A percentile compares a stretch with the other conserved stretches of the same genome.
phyloP scores from a whole-genome alignment of 179 eudicot genomes.

The Camellia oleifera region DNA sequence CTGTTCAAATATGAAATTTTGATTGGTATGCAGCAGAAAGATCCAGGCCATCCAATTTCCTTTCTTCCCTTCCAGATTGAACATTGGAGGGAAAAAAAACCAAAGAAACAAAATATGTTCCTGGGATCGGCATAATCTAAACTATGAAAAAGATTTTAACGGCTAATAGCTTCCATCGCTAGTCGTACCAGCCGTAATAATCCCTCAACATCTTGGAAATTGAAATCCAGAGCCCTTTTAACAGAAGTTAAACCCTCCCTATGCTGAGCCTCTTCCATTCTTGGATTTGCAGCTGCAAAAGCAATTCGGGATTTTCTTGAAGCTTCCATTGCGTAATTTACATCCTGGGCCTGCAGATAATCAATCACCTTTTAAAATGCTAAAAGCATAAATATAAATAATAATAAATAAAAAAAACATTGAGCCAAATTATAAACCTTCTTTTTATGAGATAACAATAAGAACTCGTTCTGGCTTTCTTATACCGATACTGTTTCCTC shows the following conservation, averaged over 20 bases:
- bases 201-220: slow-evolving; percentile 86
- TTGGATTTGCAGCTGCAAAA: slow-evolving; percentile 61
- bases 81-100: neutral
- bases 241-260: slow-evolving; percentile 56
- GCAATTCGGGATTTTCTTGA: slow-evolving; percentile 80
- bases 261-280: slow-evolving; percentile 36
- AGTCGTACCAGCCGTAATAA: slow-evolving; percentile 77
- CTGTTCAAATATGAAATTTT: neutral
- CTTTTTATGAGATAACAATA: neutral
- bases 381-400: neutral
- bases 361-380: slow-evolving; percentile 20
- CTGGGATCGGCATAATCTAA: neutral
- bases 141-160: slow-evolving; percentile 27
- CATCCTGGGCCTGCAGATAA: slow-evolving; percentile 74
- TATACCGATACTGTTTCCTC: neutral
- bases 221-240: slow-evolving; percentile 88
- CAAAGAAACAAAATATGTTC: neutral
- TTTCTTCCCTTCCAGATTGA: neutral
- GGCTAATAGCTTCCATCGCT: slow-evolving; percentile 77
- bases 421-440: neutral
- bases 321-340: slow-evolving; percentile 91
- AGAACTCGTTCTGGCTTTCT: slow-evolving; percentile 8
- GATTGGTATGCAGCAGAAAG: slow-evolving; percentile 1
- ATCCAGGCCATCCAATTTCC: neutral
- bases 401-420: neutral